Conservation (phyloP, 2,329 filamentous ascomycete genomes). For the Pseudogymnoascus sp. region DNA sequence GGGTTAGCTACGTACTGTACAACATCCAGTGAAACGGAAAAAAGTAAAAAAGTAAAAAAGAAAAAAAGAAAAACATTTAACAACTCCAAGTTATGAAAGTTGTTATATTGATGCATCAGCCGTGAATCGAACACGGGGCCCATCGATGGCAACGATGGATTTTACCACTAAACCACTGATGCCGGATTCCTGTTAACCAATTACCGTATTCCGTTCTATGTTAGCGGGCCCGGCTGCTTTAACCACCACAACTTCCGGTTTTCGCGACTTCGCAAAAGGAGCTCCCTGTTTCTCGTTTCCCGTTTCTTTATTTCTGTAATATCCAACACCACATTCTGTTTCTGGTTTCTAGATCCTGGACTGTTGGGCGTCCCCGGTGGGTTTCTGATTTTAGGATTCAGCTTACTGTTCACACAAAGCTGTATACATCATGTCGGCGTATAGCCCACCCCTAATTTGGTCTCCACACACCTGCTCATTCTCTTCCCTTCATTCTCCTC, state of each 20-base stretch:
- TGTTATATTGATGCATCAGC: neutral
- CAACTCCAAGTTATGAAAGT: neutral
- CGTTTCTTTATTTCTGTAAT: neutral
- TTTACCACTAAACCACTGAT: slow-evolving; percentile 32
- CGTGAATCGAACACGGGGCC: slow-evolving; percentile 8
- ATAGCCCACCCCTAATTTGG: neutral
- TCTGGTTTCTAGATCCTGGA: neutral
- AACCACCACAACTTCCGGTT: neutral
- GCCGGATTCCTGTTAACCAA: neutral
- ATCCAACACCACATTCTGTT: neutral
- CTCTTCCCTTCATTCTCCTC: neutral
- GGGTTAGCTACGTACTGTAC: neutral
- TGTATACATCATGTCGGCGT: neutral
- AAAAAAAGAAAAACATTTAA: neutral
- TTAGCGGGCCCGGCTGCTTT: neutral
- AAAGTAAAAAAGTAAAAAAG: neutral
- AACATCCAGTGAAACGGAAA: neutral
- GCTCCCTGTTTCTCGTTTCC: neutral
- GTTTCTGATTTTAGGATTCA: neutral
- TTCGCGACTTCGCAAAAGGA: neutral
- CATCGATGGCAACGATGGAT: slow-evolving; percentile 33
- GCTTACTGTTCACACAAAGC: no score
- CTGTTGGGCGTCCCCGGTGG: neutral
- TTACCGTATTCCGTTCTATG: neutral
- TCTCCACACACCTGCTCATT: neutral